phyloP scores from a whole-genome alignment of 768 basidiomycete species.

The Cubamyces sp. region DNA sequence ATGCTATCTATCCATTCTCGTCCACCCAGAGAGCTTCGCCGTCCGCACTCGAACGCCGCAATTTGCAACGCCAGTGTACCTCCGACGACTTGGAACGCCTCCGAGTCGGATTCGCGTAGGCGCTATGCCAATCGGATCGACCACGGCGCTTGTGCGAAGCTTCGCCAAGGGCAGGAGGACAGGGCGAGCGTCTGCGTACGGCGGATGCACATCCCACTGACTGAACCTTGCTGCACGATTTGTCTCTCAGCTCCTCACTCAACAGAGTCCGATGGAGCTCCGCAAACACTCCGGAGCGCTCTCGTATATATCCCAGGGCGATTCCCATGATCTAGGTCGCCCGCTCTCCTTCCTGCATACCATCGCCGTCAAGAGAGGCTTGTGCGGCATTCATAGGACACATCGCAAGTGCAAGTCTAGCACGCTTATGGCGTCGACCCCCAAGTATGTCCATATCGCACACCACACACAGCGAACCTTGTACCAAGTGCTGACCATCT shows the following conservation, averaged over 20 bases:
- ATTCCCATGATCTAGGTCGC: not conserved
- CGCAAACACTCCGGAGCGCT: constrained; percentile 10
- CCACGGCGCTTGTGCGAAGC: not conserved
- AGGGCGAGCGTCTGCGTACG: not conserved
- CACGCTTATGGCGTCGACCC: constrained; percentile 4
- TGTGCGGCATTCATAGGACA: not conserved
- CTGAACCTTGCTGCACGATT: constrained; percentile 3
- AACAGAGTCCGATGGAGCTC: constrained; percentile 23
- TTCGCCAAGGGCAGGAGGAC: no score
- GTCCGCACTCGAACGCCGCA: no score
- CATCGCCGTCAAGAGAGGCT: not conserved
- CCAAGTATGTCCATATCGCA: constrained; percentile 7
- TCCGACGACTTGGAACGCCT: no score
- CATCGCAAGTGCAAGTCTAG: not conserved
- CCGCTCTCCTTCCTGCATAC: not conserved
- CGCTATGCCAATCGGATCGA: no score
- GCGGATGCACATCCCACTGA: constrained; percentile 1
- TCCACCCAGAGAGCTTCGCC: no score
- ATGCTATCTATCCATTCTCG: constrained; percentile 4
- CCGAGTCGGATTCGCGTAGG: no score
- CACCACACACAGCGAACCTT: not conserved
- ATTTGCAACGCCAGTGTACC: no score
- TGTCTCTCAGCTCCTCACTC: constrained; percentile 10
- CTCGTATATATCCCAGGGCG: constrained; percentile 3
- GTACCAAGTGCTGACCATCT: not conserved